These are phyloP conservation scores for Lichtheimia corymbifera DNA, from an alignment of 371 early-diverging fungal species.

Conservation along the genomic window DNA sequence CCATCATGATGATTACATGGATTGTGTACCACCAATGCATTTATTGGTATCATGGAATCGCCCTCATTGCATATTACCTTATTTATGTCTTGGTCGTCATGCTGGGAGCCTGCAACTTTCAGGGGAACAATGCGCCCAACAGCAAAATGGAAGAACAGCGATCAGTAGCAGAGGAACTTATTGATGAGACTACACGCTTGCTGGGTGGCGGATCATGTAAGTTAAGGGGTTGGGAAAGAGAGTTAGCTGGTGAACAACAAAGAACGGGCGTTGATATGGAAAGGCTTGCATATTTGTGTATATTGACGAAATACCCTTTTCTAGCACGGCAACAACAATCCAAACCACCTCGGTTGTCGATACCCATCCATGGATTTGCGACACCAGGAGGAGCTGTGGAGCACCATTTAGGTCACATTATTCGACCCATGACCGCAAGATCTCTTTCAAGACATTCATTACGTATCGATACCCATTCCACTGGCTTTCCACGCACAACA, in stretches of 20 bases:
- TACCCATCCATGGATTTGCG: constrained; percentile 31
- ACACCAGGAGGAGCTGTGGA: constrained; percentile 12
- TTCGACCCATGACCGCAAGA: constrained; percentile 34
- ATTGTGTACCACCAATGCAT: constrained; percentile 67
- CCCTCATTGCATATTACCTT: constrained; percentile 56
- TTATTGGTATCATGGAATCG: constrained; percentile 59
- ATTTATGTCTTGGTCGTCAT: constrained; percentile 58
- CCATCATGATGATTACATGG: constrained; percentile 58
- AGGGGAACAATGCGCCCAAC: background rate
- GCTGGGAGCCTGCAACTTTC: constrained; percentile 23
- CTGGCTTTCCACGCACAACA: constrained; percentile 26
- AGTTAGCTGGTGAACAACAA: no score
- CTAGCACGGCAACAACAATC: background rate
- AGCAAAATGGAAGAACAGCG: constrained; percentile 7
- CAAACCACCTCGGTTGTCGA: constrained; percentile 27
- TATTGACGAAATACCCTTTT: no score
- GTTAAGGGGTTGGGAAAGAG: background rate
- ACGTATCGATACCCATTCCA: constrained; percentile 9
- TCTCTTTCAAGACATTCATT: constrained; percentile 26
- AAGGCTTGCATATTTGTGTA: no score
- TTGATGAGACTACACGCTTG: constrained; percentile 20
- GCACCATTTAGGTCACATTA: constrained; percentile 34
- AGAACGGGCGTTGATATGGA: no score
- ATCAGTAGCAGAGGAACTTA: constrained; percentile 8
- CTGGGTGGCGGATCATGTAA: constrained; percentile 5